Conservation (phyloP, 192 early-diverging fungal genomes). For the Dispira simplex region DNA sequence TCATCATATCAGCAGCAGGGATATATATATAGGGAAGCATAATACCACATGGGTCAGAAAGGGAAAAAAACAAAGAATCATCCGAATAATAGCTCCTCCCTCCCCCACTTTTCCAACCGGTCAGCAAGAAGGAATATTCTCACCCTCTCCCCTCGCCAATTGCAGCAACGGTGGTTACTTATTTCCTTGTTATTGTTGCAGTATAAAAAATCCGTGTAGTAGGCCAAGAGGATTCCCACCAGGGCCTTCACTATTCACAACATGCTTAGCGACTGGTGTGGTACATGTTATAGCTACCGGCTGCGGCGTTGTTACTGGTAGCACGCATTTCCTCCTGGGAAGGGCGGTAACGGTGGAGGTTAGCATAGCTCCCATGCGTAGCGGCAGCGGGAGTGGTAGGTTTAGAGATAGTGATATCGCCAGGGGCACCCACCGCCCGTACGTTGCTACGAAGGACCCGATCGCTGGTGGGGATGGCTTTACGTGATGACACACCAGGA, state of each 20-base stretch:
- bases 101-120: no score
- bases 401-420: not conserved
- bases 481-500: not conserved
- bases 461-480: not conserved
- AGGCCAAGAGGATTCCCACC: no score
- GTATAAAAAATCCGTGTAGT: no score
- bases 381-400: not conserved
- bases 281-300: not conserved
- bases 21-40: no score
- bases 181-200: no score
- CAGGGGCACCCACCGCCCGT: not conserved
- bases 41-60: no score
- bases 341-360: slow-evolving; percentile 6
- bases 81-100: no score
- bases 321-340: slow-evolving; percentile 5
- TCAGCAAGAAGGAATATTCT: no score
- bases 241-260: slow-evolving; percentile 22
- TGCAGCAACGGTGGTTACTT: no score
- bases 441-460: slow-evolving; percentile 7
- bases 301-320: not conserved
- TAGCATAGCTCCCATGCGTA: not conserved
- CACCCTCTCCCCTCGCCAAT: no score
- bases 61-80: no score
- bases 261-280: not conserved
- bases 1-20: no score